These are phyloP conservation scores for Lupinus albus DNA, from an alignment of 306 rosid species.

Conservation along the genomic window DNA sequence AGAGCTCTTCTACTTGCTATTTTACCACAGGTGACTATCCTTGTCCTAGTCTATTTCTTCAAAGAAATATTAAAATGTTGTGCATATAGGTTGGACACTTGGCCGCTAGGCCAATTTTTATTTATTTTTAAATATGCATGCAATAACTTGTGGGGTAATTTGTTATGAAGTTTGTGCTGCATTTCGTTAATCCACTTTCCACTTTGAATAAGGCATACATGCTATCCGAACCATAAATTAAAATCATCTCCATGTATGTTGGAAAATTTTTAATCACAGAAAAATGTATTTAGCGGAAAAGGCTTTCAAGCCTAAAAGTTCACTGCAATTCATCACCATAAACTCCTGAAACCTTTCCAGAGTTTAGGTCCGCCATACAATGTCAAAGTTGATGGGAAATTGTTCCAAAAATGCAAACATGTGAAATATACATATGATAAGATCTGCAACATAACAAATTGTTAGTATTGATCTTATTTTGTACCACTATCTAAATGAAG, in stretches of 20 bases:
- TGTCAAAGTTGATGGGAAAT: not conserved
- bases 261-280: no score
- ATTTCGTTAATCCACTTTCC: constrained; percentile 22
- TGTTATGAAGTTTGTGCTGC: constrained; percentile 14
- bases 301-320: not conserved
- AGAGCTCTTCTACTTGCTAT: constrained; percentile 88
- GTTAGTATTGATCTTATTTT: not conserved
- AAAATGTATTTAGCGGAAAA: no score
- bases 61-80: constrained; percentile 4
- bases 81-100: constrained; percentile 18
- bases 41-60: constrained; percentile 15
- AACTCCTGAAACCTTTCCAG: constrained; percentile 2
- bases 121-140: constrained; percentile 23
- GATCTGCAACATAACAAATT: not conserved
- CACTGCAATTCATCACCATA: not conserved
- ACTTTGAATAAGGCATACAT: constrained; percentile 22
- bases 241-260: not conserved
- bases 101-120: constrained; percentile 7
- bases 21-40: constrained; percentile 71
- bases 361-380: constrained; percentile 10
- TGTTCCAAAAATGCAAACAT: not conserved
- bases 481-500: not conserved
- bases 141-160: constrained; percentile 9
- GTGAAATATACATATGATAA: not conserved
- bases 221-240: constrained; percentile 13